Conservation (phyloP, 495 filamentous ascomycete species). For the Penicillium paxilli region DNA sequence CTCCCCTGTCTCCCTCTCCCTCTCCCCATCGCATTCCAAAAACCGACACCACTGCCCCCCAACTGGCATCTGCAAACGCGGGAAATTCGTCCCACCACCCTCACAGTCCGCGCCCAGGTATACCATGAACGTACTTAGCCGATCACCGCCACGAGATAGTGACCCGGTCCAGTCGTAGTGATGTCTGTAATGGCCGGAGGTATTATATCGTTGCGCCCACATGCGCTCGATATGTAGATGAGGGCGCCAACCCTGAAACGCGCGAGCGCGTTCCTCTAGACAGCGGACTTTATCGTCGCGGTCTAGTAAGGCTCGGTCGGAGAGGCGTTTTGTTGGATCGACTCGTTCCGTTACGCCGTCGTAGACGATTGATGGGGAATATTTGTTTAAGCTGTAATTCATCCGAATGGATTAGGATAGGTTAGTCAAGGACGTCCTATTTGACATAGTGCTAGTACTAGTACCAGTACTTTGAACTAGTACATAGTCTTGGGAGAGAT, state of each 20-base stretch:
- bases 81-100: constrained; percentile 66
- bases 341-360: constrained; percentile 43
- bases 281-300: constrained; percentile 64
- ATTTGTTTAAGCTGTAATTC: constrained; percentile 45
- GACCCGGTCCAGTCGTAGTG: constrained; percentile 60
- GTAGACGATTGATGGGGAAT: constrained; percentile 55
- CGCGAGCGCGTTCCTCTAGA: constrained; percentile 65
- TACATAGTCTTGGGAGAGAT: no score
- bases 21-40: constrained; percentile 54
- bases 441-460: no score
- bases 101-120: constrained; percentile 58
- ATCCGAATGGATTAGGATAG: no score
- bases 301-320: constrained; percentile 57
- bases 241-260: constrained; percentile 69
- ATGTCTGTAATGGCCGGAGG: constrained; percentile 56
- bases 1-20: neutral
- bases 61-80: constrained; percentile 42
- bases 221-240: constrained; percentile 61
- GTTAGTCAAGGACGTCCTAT: no score
- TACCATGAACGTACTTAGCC: constrained; percentile 62
- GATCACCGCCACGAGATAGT: constrained; percentile 40
- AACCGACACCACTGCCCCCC: constrained; percentile 56
- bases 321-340: constrained; percentile 52
- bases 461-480: no score
- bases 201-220: constrained; percentile 60